Evolutionary conservation across 164 flowering plant genomes (phyloP), one percentile per base, ranked within the genome.

Genomic region (Dillenia turbinata): DNA sequence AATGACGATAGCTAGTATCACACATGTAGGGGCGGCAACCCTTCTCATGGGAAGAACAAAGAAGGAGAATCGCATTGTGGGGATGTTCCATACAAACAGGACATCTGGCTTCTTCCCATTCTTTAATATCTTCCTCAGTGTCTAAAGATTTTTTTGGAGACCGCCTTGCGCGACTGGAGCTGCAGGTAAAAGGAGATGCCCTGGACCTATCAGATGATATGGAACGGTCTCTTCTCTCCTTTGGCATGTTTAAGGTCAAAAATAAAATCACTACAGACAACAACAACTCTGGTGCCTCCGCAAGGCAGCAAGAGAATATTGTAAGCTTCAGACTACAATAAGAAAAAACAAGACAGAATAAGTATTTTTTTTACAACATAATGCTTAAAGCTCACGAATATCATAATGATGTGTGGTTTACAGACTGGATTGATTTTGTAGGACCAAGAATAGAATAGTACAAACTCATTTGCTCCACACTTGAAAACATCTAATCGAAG

Each of bases 71-170:
- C 9, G 96, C 96, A 78, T 93, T 93, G 67, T 90, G 98, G 45
- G 98, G 98, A 69, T 87, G 96, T 52, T 93, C 98, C 92, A 93
- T 85, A 68, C 98, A 93, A n/a, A 93, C 93, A 52, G 98, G 90
- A 75, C 98, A 93, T 63, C 89, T 73, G 10, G 87, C 87, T 46
- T 90, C 96, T 73, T 90, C 97, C 98, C 97, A 92, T 71, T 90
- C 90, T 69, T 75, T 86, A 16, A 75, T 26, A 64, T 78, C 75
- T 56, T 78, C 80, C 49, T 66, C 77, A 9, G 62, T 60, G 49
- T 81, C 88, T 11, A 53, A 62, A 9, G 76, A 52, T 12, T 65
- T 66, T 67, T 55, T 77, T 61, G 84, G 66, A 44, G 79, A 63
- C 33, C 56, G 69, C 49, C 63, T 67, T 16, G 67, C 40, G 44